Evolutionary conservation across 192 early-diverging fungal genomes (phyloP).

Genomic region (Funneliformis geosporum): DNA sequence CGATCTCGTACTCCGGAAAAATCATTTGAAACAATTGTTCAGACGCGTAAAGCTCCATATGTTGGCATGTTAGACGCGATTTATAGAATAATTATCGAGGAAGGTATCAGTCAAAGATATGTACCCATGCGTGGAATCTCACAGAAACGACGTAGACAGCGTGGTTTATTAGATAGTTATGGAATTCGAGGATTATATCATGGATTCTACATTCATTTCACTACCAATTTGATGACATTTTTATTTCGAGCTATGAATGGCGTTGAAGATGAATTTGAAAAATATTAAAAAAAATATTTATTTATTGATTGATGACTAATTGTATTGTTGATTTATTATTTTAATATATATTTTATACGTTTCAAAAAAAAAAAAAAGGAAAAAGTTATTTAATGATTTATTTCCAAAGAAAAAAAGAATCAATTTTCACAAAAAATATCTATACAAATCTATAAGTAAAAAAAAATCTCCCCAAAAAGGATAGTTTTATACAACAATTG

Average conservation of each 20-base stretch:
- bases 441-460: no score
- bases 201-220: constrained; percentile 67
- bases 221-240: constrained; percentile 59
- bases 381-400: no score
- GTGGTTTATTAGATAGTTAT: constrained; percentile 51
- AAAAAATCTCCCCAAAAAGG: no score
- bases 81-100: constrained; percentile 73
- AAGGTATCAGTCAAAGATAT: constrained; percentile 55
- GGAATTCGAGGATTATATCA: constrained; percentile 70
- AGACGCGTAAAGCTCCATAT: constrained; percentile 69
- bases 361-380: no score
- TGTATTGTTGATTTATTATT: no score
- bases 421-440: no score
- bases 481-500: no score
- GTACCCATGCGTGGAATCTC: constrained; percentile 31
- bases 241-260: constrained; percentile 59
- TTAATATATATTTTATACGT: no score
- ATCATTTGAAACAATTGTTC: constrained; percentile 69
- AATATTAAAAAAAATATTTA: constrained; percentile 31
- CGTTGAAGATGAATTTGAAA: constrained; percentile 50
- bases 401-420: no score
- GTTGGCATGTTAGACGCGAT: constrained; percentile 67
- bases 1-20: constrained; percentile 53
- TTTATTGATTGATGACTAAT: no score
- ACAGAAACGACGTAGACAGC: constrained; percentile 27